Conservation (phyloP, 371 early-diverging fungal genomes). For the Apophysomyces sp. region DNA sequence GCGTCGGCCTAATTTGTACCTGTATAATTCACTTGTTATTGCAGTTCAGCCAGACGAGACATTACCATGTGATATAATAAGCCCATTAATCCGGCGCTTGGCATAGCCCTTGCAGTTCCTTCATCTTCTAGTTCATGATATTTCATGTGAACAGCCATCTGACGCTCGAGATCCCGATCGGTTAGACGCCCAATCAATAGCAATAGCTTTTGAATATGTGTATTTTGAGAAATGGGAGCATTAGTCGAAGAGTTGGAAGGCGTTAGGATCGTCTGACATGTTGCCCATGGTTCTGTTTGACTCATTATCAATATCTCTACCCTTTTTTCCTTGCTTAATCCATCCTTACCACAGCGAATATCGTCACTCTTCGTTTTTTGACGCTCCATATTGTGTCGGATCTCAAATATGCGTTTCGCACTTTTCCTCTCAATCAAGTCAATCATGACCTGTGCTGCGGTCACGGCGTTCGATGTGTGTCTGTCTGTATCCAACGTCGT, state of each 20-base stretch:
- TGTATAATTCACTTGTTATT: neutral
- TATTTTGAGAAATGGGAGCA: constrained; percentile 22
- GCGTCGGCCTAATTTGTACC: constrained; percentile 43
- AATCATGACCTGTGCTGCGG: constrained; percentile 39
- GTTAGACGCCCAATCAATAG: constrained; percentile 37
- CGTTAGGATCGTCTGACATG: constrained; percentile 21
- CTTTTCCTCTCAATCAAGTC: constrained; percentile 38
- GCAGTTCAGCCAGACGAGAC: neutral
- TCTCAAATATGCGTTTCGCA: constrained; percentile 38
- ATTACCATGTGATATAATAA: constrained; percentile 45
- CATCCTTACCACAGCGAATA: neutral
- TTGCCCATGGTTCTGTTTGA: constrained; percentile 22
- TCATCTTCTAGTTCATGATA: constrained; percentile 56
- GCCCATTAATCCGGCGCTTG: constrained; percentile 52
- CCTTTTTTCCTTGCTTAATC: neutral
- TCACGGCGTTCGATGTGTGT: constrained; percentile 21
- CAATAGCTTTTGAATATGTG: constrained; percentile 32
- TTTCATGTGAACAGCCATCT: constrained; percentile 49
- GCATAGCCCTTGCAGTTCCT: constrained; percentile 54
- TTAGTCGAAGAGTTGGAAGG: neutral
- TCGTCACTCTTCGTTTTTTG: constrained; percentile 7
- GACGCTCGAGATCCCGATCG: constrained; percentile 37
- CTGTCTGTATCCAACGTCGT: neutral
- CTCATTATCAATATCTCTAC: neutral
- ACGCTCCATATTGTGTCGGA: constrained; percentile 22